Evolutionary conservation across 2,329 filamentous ascomycete genomes (phyloP), one percentile per base, ranked within the genome.

Genomic region (Metarhizium anisopliae): DNA sequence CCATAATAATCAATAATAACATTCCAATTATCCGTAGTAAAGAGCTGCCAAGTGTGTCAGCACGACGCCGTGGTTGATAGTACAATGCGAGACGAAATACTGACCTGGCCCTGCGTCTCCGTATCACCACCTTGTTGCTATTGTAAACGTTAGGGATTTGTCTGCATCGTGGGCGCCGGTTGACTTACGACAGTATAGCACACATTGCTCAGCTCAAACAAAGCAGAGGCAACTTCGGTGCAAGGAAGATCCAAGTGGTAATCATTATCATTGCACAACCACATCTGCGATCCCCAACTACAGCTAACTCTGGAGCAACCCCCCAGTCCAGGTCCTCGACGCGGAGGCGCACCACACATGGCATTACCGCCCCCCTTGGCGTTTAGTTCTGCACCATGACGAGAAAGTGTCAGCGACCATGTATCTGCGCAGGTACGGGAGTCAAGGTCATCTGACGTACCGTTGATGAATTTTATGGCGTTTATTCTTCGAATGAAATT

Each of bases 291-390:
- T 10, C 8, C 7, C 30, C 14, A 20, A 3, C 30, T 32, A 30
- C 52, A 53, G 18, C 30, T 40, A 42, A 53, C 43, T 47, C 52
- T 49, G n/a, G 52, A 47, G 52, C 52, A 53, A n/a, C 52, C 52
- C 14, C 52, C 52, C 1, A 7, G 45, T 30, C 47, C 47, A 7
- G 20, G 11, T 20, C 16, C 13, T 50, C 16, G 13, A 6, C 40
- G 13, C 6, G 36, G 16, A 4, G 40, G 52, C 5, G 42, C 52
- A 3, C n/a, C 7, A 18, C 52, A 53, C 18, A 3, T 14, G 14
- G 43, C 35, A 20, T n/a, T 2, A 11, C 42, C 52, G 29, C 42
- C 43, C 1, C 2, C 2, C 14, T 16, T 29, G 32, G 14, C 14
- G 7, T n/a, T 47, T 2, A 45, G 42, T 18, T 45, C 42, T 45